Evolutionary conservation across 2,329 filamentous ascomycete genomes (phyloP).

Genomic region (Fusarium subglutinans): DNA sequence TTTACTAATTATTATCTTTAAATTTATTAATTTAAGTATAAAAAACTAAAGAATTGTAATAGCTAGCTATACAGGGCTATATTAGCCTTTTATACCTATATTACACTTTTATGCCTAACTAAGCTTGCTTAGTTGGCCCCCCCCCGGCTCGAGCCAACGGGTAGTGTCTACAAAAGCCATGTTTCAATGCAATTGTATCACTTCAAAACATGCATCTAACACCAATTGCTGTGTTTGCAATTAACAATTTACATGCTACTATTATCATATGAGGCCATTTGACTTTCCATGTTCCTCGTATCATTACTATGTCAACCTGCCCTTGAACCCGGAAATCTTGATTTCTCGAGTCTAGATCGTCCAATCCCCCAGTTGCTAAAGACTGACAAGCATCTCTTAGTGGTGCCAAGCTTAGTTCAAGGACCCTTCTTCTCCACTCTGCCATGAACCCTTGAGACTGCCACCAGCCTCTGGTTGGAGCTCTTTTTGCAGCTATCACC

Average conservation of each 20-base stretch:
- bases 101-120: too few relatives aligned
- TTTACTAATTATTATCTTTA: too few relatives aligned
- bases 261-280: neutral
- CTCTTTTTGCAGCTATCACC: neutral
- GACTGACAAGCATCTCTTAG: conserved; percentile 26
- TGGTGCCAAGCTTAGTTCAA: conserved; percentile 19
- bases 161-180: neutral
- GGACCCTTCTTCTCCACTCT: conserved; percentile 22
- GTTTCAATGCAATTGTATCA: neutral
- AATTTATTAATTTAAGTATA: too few relatives aligned
- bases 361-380: conserved; percentile 10
- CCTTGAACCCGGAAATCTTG: conserved; percentile 10
- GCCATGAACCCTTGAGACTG: conserved; percentile 28
- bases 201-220: too few relatives aligned
- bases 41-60: too few relatives aligned
- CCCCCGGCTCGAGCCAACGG: too few relatives aligned
- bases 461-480: conserved; percentile 24
- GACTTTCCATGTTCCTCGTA: neutral
- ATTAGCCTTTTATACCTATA: too few relatives aligned
- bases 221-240: neutral
- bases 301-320: neutral
- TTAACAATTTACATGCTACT: neutral
- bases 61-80: too few relatives aligned
- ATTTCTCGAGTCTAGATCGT: conserved; percentile 23
- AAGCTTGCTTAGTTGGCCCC: too few relatives aligned